Percentiles rank a stretch among this genome's conserved stretches.
phyloP scores from a whole-genome alignment of 495 filamentous ascomycete species.

The Cudoniella acicularis region DNA sequence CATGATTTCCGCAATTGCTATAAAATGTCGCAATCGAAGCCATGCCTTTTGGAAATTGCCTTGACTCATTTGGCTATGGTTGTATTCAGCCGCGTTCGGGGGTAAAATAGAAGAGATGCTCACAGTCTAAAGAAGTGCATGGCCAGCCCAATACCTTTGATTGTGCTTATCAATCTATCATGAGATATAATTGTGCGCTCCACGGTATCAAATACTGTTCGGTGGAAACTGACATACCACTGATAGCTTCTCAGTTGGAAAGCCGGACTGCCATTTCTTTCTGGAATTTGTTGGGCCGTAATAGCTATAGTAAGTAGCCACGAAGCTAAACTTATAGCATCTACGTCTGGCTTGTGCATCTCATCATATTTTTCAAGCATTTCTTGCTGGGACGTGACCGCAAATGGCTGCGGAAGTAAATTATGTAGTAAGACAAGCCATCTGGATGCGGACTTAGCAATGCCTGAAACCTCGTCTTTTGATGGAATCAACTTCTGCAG shows the following conservation, averaged over 20 bases:
- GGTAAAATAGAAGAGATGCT: not conserved
- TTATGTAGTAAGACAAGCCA: conserved; percentile 13
- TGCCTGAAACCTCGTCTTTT: conserved; percentile 3
- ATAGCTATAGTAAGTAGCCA: conserved; percentile 13
- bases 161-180: conserved; percentile 7
- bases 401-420: conserved; percentile 9
- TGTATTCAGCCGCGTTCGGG: not conserved
- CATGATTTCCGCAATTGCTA: conserved; percentile 7
- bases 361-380: conserved; percentile 11
- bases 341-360: conserved; percentile 11
- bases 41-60: conserved; percentile 16
- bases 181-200: conserved; percentile 5
- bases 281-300: conserved; percentile 7
- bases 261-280: not conserved
- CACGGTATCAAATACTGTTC: conserved; percentile 4
- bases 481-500: conserved; percentile 12
- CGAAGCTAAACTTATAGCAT: conserved; percentile 10
- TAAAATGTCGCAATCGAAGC: conserved; percentile 15
- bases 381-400: conserved; percentile 3
- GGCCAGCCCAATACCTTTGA: conserved; percentile 2
- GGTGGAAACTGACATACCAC: not conserved
- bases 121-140: conserved; percentile 11
- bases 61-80: conserved; percentile 10
- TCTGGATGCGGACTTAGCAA: conserved; percentile 4
- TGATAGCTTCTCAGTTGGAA: not conserved